Base-by-base conservation (phyloP, 179 eudicot species). In the Beta corolliflora region DNA sequence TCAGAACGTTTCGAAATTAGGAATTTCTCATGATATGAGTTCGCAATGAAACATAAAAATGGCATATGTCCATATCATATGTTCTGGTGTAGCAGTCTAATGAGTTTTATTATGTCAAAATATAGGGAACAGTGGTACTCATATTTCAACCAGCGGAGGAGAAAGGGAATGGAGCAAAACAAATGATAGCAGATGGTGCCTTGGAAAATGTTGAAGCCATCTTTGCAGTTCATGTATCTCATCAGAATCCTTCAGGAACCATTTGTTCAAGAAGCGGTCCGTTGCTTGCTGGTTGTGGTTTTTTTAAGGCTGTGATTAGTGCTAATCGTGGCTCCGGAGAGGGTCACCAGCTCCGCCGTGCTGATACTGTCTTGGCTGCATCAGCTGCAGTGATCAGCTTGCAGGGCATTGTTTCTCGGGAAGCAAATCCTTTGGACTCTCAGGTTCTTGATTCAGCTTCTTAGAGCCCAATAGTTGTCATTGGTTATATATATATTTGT, bases 141-240 rank as follows among this genome's bases (percentile, higher is more conserved):
- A n/a, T 94, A 21, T 94, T 93, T 83, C 98, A 94, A 67, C 98
- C 98, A 66, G 98, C 98, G 68, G 98, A 94, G 70, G 98, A 94
- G 86, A 92, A 92, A 46, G 98, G 97, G 36, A 93, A 93, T 60
- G 98, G 98, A 21, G 98, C 98, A 13, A 91, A 90, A 78, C 79
- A 83, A 78, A 94, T 94, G 98, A 93, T 94, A 1, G 77, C 36
- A 29, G 95, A 89, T 5, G 98, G 98, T 13, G 97, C 92, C 16
- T 82, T 94, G 25, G 83, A 93, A 69, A 53, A 89, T 21, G 94
- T 93, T 15, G 98, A 93, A 76, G 98, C 98, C 41, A 94, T 94
- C 58, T 94, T 94, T 52, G 94, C 91, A 0, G 77, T 85, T 29
- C 98, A 94, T 61, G 92, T 94, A 14, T 90, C 95, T 0, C 93